Conservation (phyloP, 208 protist genomes). For the Acanthamoeba triangularis region DNA sequence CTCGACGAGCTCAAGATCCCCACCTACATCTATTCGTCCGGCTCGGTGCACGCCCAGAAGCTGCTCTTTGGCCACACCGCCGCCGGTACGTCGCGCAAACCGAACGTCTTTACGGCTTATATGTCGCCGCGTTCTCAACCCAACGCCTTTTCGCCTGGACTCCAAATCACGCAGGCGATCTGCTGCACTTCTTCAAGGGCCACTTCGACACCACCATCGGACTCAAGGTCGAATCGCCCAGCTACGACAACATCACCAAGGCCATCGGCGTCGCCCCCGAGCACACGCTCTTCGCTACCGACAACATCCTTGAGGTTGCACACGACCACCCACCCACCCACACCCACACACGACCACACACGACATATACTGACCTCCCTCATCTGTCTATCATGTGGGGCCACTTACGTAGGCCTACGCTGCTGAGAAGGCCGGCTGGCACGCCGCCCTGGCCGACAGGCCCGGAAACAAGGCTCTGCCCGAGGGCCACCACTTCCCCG, state of each 20-base stretch:
- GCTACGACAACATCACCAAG: constrained; percentile 90
- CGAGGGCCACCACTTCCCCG: constrained; percentile 7
- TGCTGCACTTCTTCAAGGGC: constrained; percentile 90
- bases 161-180: constrained; percentile 83
- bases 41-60: constrained; percentile 91
- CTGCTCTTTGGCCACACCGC: constrained; percentile 90
- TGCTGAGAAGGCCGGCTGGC: constrained; percentile 56
- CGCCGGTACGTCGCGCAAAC: not conserved
- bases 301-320: constrained; percentile 69
- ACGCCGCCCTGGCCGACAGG: constrained; percentile 63
- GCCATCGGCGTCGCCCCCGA: not conserved
- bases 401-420: constrained; percentile 72
- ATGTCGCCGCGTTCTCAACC: not conserved
- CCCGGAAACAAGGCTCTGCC: constrained; percentile 78
- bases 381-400: too few species aligned
- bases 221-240: constrained; percentile 88
- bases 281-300: constrained; percentile 60
- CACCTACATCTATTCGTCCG: constrained; percentile 94
- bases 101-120: not conserved
- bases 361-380: too few species aligned
- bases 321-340: too few species aligned
- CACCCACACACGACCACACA: too few species aligned
- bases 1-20: not conserved
- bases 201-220: constrained; percentile 94
- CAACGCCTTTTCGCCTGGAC: too few species aligned